These are phyloP conservation scores for Voacanga thouarsii DNA, from an alignment of 257 asterid species.

Conservation along the genomic window DNA sequence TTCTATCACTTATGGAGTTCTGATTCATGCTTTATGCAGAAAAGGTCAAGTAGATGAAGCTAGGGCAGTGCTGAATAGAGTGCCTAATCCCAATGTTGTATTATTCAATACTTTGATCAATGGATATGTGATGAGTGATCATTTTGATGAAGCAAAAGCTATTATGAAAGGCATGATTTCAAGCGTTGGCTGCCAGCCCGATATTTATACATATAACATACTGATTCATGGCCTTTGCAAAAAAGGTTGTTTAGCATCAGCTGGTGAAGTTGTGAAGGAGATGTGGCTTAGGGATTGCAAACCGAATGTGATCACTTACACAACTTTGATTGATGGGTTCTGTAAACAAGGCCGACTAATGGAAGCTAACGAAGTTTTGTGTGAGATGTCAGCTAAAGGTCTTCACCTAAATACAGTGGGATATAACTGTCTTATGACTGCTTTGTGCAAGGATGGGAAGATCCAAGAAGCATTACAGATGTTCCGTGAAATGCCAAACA, in stretches of 20 bases:
- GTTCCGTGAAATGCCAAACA: conserved; percentile 41
- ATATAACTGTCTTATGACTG: conserved; percentile 71
- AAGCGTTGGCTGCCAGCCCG: conserved; percentile 46
- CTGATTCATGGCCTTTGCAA: conserved; percentile 75
- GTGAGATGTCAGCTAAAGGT: conserved; percentile 61
- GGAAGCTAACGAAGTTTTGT: conserved; percentile 58
- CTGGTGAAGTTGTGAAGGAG: conserved; percentile 48
- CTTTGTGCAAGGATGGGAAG: conserved; percentile 63
- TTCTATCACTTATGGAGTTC: conserved; percentile 72
- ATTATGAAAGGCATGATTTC: conserved; percentile 45
- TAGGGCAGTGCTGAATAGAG: conserved; percentile 52
- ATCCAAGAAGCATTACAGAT: conserved; percentile 54
- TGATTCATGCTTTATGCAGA: conserved; percentile 74
- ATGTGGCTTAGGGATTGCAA: conserved; percentile 43
- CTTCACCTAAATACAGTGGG: conserved; percentile 65
- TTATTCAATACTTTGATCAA: conserved; percentile 65
- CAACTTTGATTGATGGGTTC: conserved; percentile 70
- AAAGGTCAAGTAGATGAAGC: conserved; percentile 69
- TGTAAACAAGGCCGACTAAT: conserved; percentile 58
- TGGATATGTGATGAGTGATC: conserved; percentile 50
- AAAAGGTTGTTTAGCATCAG: conserved; percentile 61
- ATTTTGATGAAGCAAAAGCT: conserved; percentile 71
- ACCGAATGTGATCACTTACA: conserved; percentile 71
- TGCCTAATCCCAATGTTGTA: conserved; percentile 53
- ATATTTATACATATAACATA: conserved; percentile 74